Percentiles rank a stretch among this genome's conserved stretches.
Evolutionary conservation across 2,329 filamentous ascomycete genomes (phyloP).

Genomic region (Magnaporthales sp.): DNA sequence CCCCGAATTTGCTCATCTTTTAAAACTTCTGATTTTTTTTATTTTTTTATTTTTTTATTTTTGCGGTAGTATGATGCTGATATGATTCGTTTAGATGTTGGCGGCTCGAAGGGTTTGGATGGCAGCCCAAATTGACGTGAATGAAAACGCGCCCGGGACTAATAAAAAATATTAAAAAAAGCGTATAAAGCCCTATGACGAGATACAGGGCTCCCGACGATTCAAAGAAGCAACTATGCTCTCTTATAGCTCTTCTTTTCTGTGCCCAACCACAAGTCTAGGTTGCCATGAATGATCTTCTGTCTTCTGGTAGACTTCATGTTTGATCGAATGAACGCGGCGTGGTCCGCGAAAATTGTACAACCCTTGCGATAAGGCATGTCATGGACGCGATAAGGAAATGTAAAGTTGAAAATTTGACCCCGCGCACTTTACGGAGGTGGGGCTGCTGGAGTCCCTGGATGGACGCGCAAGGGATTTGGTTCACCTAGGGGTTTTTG

Average conservation of each 20-base stretch:
- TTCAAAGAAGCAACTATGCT: not conserved
- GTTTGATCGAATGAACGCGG: not conserved
- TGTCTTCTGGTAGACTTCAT: not conserved
- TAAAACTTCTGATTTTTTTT: not conserved
- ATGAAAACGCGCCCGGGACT: not conserved
- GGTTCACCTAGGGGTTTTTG: not conserved
- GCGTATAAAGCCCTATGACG: not conserved
- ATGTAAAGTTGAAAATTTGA: not conserved
- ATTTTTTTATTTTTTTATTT: not conserved
- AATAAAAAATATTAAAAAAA: not conserved
- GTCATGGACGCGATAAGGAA: not conserved
- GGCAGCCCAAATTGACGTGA: not conserved
- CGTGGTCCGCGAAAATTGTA: not conserved
- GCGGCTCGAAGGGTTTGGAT: not conserved
- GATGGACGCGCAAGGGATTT: not conserved
- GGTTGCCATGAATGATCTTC: not conserved
- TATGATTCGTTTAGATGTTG: not conserved
- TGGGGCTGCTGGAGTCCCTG: not conserved
- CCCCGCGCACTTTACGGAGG: not conserved
- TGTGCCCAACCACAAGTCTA: not conserved
- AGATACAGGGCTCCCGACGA: not conserved
- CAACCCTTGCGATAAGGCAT: not conserved
- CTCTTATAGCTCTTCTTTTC: not conserved
- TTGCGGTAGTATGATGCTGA: not conserved
- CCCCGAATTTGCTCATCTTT: conserved; percentile 84